These are phyloP conservation scores for Bondarzewia mesenterica DNA, from an alignment of 1,284 basidiomycete genomes.

Conservation along the genomic window DNA sequence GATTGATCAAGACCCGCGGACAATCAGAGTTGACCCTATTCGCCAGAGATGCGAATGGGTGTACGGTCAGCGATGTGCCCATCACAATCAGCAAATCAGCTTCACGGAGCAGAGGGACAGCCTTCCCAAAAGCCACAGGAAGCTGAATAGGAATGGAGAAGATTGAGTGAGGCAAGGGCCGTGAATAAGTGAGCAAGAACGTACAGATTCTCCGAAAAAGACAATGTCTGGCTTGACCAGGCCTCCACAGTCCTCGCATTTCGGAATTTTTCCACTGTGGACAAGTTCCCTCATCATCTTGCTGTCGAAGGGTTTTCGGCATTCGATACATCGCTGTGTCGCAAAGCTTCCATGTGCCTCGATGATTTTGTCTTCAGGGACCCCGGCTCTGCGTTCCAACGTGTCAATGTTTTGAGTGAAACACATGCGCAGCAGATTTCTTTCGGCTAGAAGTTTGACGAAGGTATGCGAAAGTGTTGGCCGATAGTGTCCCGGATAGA, in stretches of 20 bases:
- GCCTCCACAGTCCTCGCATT: conserved; percentile 58
- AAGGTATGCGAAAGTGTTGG: conserved; percentile 92
- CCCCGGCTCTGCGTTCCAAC: conserved; percentile 79
- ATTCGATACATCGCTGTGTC: conserved; percentile 73
- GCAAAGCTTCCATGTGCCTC: conserved; percentile 96
- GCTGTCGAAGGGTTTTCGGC: conserved; percentile 48
- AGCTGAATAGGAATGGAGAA: conserved; percentile 31
- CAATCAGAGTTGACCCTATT: conserved; percentile 39
- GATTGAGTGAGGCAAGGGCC: conserved; percentile 4
- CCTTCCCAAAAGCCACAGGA: conserved; percentile 45
- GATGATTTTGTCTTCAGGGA: conserved; percentile 68
- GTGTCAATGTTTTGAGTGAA: conserved; percentile 94
- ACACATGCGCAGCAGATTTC: conserved; percentile 61
- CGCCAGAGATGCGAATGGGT: conserved; percentile 68
- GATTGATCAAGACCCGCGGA: conserved; percentile 65
- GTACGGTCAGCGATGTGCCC: conserved; percentile 83
- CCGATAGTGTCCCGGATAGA: conserved; percentile 82
- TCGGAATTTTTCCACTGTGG: conserved; percentile 49
- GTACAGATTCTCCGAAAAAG: conserved; percentile 84
- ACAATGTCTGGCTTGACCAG: conserved; percentile 90
- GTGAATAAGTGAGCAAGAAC: conserved; percentile 18
- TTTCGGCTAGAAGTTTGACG: conserved; percentile 66
- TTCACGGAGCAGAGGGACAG: conserved; percentile 38
- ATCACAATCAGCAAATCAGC: conserved; percentile 89
- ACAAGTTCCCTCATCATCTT: conserved; percentile 65